Evolutionary conservation across 257 asterid species (phyloP).

Genomic region (Scutellaria baicalensis): DNA sequence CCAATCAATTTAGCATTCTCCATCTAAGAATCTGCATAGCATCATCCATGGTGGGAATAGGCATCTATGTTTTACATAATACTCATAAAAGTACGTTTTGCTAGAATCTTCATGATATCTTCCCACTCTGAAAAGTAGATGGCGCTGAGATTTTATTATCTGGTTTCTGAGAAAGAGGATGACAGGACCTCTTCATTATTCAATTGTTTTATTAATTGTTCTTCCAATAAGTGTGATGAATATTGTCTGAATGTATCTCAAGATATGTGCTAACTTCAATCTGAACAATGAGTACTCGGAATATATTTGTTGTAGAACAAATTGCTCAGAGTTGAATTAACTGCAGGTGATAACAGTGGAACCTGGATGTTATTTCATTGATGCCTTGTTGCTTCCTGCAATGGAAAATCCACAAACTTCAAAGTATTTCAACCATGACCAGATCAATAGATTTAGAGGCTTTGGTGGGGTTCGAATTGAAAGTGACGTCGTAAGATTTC

Average conservation of each 20-base stretch:
- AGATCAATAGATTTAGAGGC: slow-evolving; percentile 62
- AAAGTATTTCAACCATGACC: slow-evolving; percentile 56
- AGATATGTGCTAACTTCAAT: not conserved
- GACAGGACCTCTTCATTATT: not conserved
- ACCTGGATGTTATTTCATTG: slow-evolving; percentile 96
- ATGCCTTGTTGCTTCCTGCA: slow-evolving; percentile 82
- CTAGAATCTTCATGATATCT: not conserved
- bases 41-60: not conserved
- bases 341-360: slow-evolving; percentile 96
- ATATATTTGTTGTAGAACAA: not conserved
- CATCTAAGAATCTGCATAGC: not conserved
- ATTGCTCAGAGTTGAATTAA: slow-evolving; percentile 8
- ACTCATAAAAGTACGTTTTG: not conserved
- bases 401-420: slow-evolving; percentile 62
- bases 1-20: slow-evolving; percentile 3
- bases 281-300: not conserved
- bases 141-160: not conserved
- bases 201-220: not conserved
- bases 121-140: not conserved
- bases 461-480: slow-evolving; percentile 96
- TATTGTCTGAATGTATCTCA: slow-evolving; percentile 1
- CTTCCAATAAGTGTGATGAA: not conserved
- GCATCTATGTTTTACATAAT: not conserved
- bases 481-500: slow-evolving; percentile 74
- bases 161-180: not conserved